Percentiles rank a stretch among this genome's conserved stretches.
These are phyloP conservation scores for Phylloporus gajari DNA, from an alignment of 1,284 basidiomycete species.

Conservation along the genomic window DNA sequence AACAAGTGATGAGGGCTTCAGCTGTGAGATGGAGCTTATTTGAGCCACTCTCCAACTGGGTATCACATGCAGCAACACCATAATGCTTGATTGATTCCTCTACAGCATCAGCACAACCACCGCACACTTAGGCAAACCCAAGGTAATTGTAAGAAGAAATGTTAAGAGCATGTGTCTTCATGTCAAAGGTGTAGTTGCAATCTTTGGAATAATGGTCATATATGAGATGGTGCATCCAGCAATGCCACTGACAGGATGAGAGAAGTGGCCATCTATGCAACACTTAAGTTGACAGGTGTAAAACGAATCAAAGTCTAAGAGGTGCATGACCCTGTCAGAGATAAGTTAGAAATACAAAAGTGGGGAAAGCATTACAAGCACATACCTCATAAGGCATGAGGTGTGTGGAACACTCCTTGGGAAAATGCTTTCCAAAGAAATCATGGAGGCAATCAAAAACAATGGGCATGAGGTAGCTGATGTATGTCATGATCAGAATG, in stretches of 20 bases:
- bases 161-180: slow-evolving; percentile 89
- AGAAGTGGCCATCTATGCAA: slow-evolving; percentile 97
- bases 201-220: slow-evolving; percentile 89
- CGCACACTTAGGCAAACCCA: slow-evolving; percentile 94
- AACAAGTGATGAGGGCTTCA: slow-evolving; percentile 90
- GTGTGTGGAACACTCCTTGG: slow-evolving; percentile 80
- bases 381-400: slow-evolving; percentile 84
- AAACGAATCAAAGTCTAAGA: slow-evolving; percentile 98
- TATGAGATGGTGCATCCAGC: slow-evolving; percentile 92
- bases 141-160: slow-evolving; percentile 99
- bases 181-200: slow-evolving; percentile 86
- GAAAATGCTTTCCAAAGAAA: slow-evolving; percentile 91
- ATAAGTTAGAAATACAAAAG: slow-evolving; percentile 17
- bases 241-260: slow-evolving; percentile 92
- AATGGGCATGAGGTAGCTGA: slow-evolving; percentile 91
- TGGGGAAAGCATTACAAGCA: slow-evolving; percentile 21
- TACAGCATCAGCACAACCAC: slow-evolving; percentile 93
- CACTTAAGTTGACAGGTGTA: slow-evolving; percentile 96
- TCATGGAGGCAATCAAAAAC: slow-evolving; percentile 93
- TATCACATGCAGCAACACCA: slow-evolving; percentile 82
- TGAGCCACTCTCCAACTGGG: slow-evolving; percentile 85
- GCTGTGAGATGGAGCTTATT: slow-evolving; percentile 85
- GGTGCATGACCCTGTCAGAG: slow-evolving; percentile 87
- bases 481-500: slow-evolving; percentile 90
- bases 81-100: slow-evolving; percentile 83